Conservation (phyloP, 2,329 filamentous ascomycete genomes). For the Nemania serpens region DNA sequence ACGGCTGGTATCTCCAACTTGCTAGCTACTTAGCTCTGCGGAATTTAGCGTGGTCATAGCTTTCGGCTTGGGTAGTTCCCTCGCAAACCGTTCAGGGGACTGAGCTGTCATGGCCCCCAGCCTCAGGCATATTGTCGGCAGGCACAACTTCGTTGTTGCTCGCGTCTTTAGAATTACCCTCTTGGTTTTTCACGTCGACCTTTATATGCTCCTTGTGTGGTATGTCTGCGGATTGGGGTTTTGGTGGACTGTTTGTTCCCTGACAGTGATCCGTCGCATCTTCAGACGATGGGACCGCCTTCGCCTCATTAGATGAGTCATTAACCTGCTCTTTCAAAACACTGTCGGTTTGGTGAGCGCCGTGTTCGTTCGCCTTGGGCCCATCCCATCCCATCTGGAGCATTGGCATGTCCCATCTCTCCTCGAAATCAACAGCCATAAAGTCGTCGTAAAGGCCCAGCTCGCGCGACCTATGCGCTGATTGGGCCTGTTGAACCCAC, state of each 20-base stretch:
- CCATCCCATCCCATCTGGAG: conserved; percentile 33
- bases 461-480: conserved; percentile 54
- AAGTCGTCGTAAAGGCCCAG: conserved; percentile 57
- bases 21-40: not conserved
- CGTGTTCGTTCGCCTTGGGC: not conserved
- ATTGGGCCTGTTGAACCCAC: conserved; percentile 59
- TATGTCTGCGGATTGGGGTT: not conserved
- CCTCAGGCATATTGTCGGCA: not conserved
- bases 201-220: not conserved
- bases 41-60: not conserved
- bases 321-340: not conserved
- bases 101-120: not conserved
- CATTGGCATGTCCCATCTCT: conserved; percentile 53
- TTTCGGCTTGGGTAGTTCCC: not conserved
- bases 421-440: conserved; percentile 50
- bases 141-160: not conserved
- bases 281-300: not conserved
- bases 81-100: not conserved
- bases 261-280: not conserved
- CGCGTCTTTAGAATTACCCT: not conserved
- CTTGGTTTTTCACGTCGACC: not conserved
- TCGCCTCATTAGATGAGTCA: not conserved
- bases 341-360: not conserved
- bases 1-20: not conserved
- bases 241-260: not conserved